These are phyloP conservation scores for Lentinula novae-zelandiae DNA, from an alignment of 1,284 basidiomycete species.

Conservation along the genomic window DNA sequence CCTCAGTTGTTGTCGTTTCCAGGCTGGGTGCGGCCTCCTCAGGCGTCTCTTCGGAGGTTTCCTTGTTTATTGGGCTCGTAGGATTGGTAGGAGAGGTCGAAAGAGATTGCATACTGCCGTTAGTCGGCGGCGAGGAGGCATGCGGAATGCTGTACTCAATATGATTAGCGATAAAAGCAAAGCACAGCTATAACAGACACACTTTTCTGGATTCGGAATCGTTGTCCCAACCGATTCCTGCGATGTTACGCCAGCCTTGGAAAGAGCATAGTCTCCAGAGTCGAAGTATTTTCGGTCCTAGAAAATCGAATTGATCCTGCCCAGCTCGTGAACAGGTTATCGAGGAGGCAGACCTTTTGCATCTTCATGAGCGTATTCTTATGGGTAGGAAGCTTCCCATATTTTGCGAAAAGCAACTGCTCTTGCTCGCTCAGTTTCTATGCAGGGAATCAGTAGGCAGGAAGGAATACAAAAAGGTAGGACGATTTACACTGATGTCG, in stretches of 20 bases:
- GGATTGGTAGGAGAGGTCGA: slow-evolving; percentile 71
- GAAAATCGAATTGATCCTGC: slow-evolving; percentile 11
- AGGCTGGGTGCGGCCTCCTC: background rate
- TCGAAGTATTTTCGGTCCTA: slow-evolving; percentile 98
- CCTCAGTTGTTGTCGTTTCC: background rate
- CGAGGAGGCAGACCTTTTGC: slow-evolving; percentile 70
- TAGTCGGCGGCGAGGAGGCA: slow-evolving; percentile 55
- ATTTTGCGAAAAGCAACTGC: slow-evolving; percentile 90
- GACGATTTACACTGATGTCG: slow-evolving; percentile 75
- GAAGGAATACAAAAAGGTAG: slow-evolving; percentile 12
- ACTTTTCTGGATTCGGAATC: slow-evolving; percentile 95
- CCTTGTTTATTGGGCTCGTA: slow-evolving; percentile 57
- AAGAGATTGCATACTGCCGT: slow-evolving; percentile 47
- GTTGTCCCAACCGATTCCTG: slow-evolving; percentile 89
- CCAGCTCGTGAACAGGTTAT: background rate
- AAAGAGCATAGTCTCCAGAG: slow-evolving; percentile 95
- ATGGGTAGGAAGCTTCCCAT: slow-evolving; percentile 90
- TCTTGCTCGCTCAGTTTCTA: slow-evolving; percentile 89
- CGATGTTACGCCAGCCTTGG: slow-evolving; percentile 89
- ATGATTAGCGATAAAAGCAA: background rate
- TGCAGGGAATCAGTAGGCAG: slow-evolving; percentile 15
- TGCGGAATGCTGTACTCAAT: slow-evolving; percentile 60
- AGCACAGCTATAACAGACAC: slow-evolving; percentile 27
- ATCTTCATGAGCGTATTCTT: slow-evolving; percentile 93
- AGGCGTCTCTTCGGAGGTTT: slow-evolving; percentile 22